Base-by-base conservation (phyloP, 306 rosid species). In the Hippophae tibetana region DNA sequence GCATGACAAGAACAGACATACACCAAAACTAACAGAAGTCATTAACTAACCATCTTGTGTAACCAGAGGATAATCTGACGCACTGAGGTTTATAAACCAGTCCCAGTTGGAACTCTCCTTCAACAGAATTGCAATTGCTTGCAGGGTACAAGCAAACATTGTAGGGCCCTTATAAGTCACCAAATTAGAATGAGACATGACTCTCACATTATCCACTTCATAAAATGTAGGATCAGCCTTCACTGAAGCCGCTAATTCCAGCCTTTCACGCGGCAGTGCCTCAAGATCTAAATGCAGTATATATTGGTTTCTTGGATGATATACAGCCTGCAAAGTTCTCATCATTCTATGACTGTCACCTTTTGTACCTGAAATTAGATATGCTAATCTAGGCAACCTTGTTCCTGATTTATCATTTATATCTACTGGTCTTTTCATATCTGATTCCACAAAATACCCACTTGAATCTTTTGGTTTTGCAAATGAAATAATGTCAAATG, bases 111-210 rank as follows among this genome's bases (percentile, higher is more conserved):
- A 54, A 70, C 86, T 81, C 78, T 92, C 96, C 76, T 74, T 85
- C 95, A 92, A 77, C 54, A 92, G 70, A 72, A 92, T 80, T 23
- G 99, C 79, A 67, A 92, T 84, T 1, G 99, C 99, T 82, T 92
- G 99, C 51, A 92, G 88, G 42, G 99, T 92, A 65, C 88, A 85
- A 71, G 99, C 99, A 67, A 92, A 85, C 99, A 92, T 92, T 0
- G 97, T 86, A 59, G 99, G 99, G 58, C 99, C 99, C 73, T 92
- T 92, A 63, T 92, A 93, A 38, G 99, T 93, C 51, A 92, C 96
- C 84, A 88, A 77, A 76, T 92, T 92, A 23, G 78, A 65, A 45
- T 72, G 84, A 67, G 84, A 82, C 99, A 92, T 88, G 57, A 88
- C 88, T 5, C 82, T 89, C 57, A 92, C 99, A 77, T 92, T 92